Evolutionary conservation across 2,329 filamentous ascomycete species (phyloP).

Genomic region (Aspergillus novofumigatus): DNA sequence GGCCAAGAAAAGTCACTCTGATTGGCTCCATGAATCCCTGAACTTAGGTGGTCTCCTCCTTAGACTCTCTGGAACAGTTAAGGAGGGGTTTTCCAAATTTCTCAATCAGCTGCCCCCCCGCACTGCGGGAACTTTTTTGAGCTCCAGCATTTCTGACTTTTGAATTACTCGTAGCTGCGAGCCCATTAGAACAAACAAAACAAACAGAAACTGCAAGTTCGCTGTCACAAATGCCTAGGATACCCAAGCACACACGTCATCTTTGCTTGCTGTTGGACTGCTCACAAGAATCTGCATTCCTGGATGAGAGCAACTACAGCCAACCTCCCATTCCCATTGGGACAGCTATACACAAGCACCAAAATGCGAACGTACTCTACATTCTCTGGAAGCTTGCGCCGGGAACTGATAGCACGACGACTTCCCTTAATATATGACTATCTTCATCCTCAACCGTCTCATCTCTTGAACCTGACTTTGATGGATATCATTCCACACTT

Average conservation of each 20-base stretch:
- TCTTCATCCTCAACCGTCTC: slow-evolving; percentile 58
- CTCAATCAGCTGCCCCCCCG: neutral
- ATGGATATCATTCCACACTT: slow-evolving; percentile 48
- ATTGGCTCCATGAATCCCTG: slow-evolving; percentile 19
- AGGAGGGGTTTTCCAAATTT: neutral
- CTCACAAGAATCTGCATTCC: neutral
- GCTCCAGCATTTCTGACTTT: neutral
- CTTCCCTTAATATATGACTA: slow-evolving; percentile 52
- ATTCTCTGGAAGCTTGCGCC: slow-evolving; percentile 36
- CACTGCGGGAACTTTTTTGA: neutral
- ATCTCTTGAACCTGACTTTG: slow-evolving; percentile 63
- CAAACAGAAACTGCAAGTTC: neutral
- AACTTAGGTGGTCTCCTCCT: neutral
- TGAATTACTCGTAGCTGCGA: neutral
- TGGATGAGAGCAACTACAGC: neutral
- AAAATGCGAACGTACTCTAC: slow-evolving; percentile 25
- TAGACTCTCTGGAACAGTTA: neutral
- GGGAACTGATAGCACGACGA: slow-evolving; percentile 46
- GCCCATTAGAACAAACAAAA: neutral
- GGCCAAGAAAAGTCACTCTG: slow-evolving; percentile 57
- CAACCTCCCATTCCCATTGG: slow-evolving; percentile 4
- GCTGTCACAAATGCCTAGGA: neutral
- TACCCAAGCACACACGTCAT: slow-evolving; percentile 12
- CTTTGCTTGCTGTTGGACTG: neutral
- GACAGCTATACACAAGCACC: neutral